Conservation (phyloP, 140 eudicot genomes). For the Flaveria floridana region DNA sequence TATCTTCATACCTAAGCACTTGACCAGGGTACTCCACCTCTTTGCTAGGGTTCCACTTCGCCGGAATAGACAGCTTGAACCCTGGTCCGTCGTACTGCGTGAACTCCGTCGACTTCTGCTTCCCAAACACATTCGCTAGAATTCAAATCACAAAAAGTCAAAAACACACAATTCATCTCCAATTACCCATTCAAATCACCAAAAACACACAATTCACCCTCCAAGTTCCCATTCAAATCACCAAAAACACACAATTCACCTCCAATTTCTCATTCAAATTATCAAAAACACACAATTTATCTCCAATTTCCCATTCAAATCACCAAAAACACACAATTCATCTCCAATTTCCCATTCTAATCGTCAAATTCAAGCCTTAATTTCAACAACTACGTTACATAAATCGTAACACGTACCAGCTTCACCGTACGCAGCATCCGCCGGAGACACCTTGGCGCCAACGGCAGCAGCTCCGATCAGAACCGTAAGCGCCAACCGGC, state of each 20-base stretch:
- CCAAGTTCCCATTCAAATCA: neutral
- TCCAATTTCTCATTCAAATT: neutral
- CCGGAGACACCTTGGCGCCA: conserved; percentile 88
- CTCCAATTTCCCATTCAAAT: too few species aligned
- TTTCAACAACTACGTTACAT: neutral
- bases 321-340: too few species aligned
- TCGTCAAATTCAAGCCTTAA: neutral
- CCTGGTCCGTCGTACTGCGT: conserved; percentile 65
- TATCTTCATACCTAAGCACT: conserved; percentile 88
- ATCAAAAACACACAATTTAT: neutral
- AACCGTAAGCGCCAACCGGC: conserved; percentile 82
- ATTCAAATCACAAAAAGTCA: neutral
- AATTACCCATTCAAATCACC: neutral
- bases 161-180: neutral
- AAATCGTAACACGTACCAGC: conserved; percentile 49
- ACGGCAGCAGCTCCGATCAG: conserved; percentile 97
- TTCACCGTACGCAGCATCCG: conserved; percentile 98
- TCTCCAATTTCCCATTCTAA: too few species aligned
- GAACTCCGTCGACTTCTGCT: conserved; percentile 87
- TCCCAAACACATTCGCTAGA: conserved; percentile 92
- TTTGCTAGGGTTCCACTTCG: conserved; percentile 96
- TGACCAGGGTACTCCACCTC: conserved; percentile 94
- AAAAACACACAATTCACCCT: neutral
- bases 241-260: neutral
- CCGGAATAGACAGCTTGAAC: conserved; percentile 69